Conservation (phyloP, 768 basidiomycete genomes). For the Mycena leptocephala region DNA sequence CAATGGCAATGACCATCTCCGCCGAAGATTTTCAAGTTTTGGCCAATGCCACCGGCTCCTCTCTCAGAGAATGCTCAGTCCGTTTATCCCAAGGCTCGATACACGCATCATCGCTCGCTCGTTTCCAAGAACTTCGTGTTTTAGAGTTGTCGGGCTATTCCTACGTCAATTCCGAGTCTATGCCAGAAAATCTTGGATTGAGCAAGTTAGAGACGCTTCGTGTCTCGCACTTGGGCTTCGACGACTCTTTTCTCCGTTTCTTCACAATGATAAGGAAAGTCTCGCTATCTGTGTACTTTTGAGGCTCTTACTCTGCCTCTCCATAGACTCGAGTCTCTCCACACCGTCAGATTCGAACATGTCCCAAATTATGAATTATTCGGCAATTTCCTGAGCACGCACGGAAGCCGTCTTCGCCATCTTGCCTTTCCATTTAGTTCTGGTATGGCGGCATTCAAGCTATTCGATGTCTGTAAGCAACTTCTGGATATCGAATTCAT, state of each 20-base stretch:
- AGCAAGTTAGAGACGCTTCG: not conserved
- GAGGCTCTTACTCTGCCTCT: not conserved
- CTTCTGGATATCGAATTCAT: not conserved
- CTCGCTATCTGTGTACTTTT: not conserved
- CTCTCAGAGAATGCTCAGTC: not conserved
- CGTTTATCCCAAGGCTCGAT: not conserved
- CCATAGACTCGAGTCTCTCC: not conserved
- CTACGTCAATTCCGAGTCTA: not conserved
- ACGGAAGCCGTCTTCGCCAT: not conserved
- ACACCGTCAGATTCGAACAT: not conserved
- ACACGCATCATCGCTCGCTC: not conserved
- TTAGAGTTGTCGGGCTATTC: not conserved
- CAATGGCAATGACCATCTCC: not conserved
- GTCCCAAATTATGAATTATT: not conserved
- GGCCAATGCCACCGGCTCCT: not conserved
- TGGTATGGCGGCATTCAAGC: not conserved
- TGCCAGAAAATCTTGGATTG: not conserved
- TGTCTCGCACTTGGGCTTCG: not conserved
- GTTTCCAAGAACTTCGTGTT: not conserved
- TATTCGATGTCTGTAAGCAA: not conserved
- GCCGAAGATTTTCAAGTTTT: not conserved
- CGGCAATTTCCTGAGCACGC: not conserved
- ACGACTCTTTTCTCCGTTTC: not conserved
- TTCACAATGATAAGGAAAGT: not conserved
- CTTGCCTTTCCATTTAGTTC: no score